Conservation (phyloP, 2,329 filamentous ascomycete genomes). For the Purpureocillium lavendulum region DNA sequence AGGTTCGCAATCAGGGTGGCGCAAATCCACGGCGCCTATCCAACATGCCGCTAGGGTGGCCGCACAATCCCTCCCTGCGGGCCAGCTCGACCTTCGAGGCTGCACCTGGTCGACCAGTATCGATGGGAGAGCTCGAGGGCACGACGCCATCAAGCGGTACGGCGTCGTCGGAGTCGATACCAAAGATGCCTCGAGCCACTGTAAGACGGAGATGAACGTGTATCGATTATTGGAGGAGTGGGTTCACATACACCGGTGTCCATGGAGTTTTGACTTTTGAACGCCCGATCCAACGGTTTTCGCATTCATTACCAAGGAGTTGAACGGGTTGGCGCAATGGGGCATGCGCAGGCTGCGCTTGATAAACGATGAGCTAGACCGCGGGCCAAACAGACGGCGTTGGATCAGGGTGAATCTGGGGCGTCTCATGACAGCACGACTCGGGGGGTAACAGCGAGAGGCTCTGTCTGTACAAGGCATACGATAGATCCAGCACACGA, state of each 20-base stretch:
- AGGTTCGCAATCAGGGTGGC: conserved; percentile 10
- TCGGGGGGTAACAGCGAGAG: too few relatives aligned
- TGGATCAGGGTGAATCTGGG: not conserved
- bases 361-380: not conserved
- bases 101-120: conserved; percentile 1
- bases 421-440: too few relatives aligned
- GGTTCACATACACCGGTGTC: too few relatives aligned
- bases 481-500: too few relatives aligned
- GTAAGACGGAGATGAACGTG: too few relatives aligned
- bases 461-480: too few relatives aligned
- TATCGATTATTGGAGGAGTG: too few relatives aligned
- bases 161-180: not conserved
- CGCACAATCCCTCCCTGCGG: conserved; percentile 21
- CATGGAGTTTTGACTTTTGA: too few relatives aligned
- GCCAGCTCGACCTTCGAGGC: conserved; percentile 9
- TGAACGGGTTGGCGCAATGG: not conserved
- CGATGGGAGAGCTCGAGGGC: not conserved
- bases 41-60: conserved; percentile 29
- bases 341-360: not conserved
- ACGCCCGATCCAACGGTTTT: too few relatives aligned
- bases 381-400: not conserved
- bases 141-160: not conserved
- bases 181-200: not conserved
- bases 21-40: conserved; percentile 13
- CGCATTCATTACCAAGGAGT: too few relatives aligned